Conservation (phyloP, 192 early-diverging fungal genomes). For the Backusella luteola region DNA sequence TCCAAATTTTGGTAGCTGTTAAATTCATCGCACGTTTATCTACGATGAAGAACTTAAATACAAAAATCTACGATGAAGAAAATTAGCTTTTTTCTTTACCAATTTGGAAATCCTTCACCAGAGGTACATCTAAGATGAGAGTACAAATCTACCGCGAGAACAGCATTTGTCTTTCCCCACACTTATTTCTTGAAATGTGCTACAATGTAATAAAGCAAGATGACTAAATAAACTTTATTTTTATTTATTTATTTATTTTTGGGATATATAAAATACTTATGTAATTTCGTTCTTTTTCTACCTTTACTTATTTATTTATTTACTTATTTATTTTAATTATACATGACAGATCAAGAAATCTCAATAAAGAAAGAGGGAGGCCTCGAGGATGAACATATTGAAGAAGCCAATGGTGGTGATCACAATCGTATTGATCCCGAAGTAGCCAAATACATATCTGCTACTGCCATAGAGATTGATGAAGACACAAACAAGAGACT, state of each 20-base stretch:
- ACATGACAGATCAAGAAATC: neutral
- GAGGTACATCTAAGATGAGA: no score
- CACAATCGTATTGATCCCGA: slow-evolving; percentile 22
- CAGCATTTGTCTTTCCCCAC: neutral
- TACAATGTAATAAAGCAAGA: neutral
- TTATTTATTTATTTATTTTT: no score
- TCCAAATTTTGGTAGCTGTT: no score
- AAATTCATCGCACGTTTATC: no score
- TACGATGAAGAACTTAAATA: no score
- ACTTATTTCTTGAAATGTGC: neutral
- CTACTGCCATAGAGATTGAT: slow-evolving; percentile 12
- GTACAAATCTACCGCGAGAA: no score
- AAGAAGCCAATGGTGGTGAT: slow-evolving; percentile 6
- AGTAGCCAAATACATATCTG: slow-evolving; percentile 17
- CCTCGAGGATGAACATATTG: neutral
- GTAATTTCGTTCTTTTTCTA: neutral
- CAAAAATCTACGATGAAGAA: no score
- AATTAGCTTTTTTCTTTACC: no score
- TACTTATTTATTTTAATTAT: neutral
- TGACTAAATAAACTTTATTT: neutral
- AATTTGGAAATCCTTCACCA: no score
- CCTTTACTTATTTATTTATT: neutral
- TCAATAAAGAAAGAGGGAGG: neutral
- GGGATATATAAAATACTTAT: neutral
- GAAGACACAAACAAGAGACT: slow-evolving; percentile 15